phyloP scores from a whole-genome alignment of 2,329 filamentous ascomycete species.

The Apiospora aurea region DNA sequence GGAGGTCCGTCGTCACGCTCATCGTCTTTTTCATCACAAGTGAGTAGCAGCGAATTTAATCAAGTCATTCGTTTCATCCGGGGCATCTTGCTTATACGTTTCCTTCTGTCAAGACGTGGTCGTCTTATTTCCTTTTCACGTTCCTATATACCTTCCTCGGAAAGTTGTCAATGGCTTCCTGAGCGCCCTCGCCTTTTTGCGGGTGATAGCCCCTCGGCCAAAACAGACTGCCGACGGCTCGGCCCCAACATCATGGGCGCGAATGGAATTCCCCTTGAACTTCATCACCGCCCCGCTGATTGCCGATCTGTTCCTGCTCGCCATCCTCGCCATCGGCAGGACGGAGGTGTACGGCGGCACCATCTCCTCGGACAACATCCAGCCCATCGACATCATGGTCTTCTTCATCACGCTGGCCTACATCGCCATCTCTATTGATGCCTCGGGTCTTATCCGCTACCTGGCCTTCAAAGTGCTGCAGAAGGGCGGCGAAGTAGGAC shows the following conservation, averaged over 20 bases:
- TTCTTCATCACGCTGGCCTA: constrained; percentile 80
- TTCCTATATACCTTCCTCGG: constrained; percentile 67
- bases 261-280: constrained; percentile 69
- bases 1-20: constrained; percentile 75
- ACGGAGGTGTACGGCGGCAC: constrained; percentile 74
- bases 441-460: constrained; percentile 74
- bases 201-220: constrained; percentile 57
- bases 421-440: constrained; percentile 79
- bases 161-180: constrained; percentile 53
- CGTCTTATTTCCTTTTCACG: constrained; percentile 72
- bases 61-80: no score
- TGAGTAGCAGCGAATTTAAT: constrained; percentile 50
- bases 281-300: constrained; percentile 75
- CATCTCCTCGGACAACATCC: constrained; percentile 69
- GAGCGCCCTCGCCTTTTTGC: constrained; percentile 49
- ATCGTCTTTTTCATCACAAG: constrained; percentile 74
- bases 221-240: constrained; percentile 36
- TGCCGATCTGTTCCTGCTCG: constrained; percentile 74
- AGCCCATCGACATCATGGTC: constrained; percentile 74
- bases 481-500: constrained; percentile 71
- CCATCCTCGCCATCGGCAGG: constrained; percentile 71
- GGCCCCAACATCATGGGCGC: constrained; percentile 51
- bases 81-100: constrained; percentile 22
- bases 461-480: constrained; percentile 75
- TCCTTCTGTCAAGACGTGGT: constrained; percentile 60